phyloP scores from a whole-genome alignment of 306 rosid genomes.

The Malus orientalis region DNA sequence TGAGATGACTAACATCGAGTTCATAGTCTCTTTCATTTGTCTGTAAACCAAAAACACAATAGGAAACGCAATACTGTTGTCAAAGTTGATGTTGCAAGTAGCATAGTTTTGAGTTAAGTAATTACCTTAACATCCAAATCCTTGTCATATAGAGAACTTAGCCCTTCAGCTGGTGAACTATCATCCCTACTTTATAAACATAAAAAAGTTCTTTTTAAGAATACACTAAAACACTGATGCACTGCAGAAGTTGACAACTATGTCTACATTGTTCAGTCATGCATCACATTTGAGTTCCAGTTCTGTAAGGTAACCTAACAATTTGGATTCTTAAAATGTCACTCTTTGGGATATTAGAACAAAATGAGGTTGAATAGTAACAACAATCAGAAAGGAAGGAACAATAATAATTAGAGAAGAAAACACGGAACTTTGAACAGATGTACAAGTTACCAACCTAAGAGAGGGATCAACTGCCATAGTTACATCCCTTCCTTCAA shows the following conservation, averaged over 20 bases:
- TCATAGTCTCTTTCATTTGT: conserved; percentile 36
- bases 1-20: conserved; percentile 61
- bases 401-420: neutral
- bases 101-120: neutral
- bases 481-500: conserved; percentile 22
- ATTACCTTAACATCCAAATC: conserved; percentile 51
- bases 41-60: conserved; percentile 36
- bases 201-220: neutral
- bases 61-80: neutral
- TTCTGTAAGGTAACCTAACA: neutral
- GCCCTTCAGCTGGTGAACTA: conserved; percentile 31
- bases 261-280: neutral
- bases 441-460: conserved; percentile 35
- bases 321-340: too few relatives aligned
- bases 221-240: neutral
- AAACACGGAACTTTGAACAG: neutral
- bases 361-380: neutral
- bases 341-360: neutral
- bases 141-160: conserved; percentile 25
- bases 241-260: neutral
- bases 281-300: neutral
- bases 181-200: conserved; percentile 44
- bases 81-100: conserved; percentile 2
- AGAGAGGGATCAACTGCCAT: conserved; percentile 14
- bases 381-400: neutral